A percentile compares a stretch with the other conserved stretches of the same genome.
Evolutionary conservation across 2,329 filamentous ascomycete species (phyloP).

Genomic region (Calonectria pauciramosa): DNA sequence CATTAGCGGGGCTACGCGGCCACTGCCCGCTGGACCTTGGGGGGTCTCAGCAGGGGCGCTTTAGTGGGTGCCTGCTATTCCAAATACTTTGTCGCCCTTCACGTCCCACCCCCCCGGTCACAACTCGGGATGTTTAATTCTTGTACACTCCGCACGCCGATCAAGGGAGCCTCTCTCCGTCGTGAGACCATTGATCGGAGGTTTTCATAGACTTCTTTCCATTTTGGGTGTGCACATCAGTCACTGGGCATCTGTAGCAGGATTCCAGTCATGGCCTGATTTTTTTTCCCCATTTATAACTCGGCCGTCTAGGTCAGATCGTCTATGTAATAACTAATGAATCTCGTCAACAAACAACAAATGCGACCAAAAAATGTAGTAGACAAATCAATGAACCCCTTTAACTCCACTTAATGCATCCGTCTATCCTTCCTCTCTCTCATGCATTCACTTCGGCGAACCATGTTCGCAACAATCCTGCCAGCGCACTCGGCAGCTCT

Average conservation of each 20-base stretch:
- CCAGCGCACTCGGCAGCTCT: conserved; percentile 90
- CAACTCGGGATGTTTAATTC: not conserved
- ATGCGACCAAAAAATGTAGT: not conserved
- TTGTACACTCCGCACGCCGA: not conserved
- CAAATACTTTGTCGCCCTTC: conserved; percentile 6
- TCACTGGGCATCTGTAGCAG: not conserved
- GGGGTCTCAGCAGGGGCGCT: not conserved
- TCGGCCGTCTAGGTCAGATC: no score
- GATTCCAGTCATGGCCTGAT: not conserved
- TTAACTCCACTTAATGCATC: not conserved
- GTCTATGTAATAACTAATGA: not conserved
- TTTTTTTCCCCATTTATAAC: not conserved
- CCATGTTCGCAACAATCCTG: conserved; percentile 93
- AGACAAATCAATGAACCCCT: not conserved
- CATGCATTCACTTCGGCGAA: conserved; percentile 79
- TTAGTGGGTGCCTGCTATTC: not conserved
- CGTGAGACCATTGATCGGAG: not conserved
- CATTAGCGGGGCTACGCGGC: not conserved
- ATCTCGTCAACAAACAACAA: not conserved
- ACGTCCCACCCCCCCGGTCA: not conserved
- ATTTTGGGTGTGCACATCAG: not conserved
- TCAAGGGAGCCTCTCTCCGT: not conserved
- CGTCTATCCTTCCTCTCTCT: conserved; percentile 17
- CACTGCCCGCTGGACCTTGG: not conserved
- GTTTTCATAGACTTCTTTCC: not conserved